A percentile compares a stretch with the other conserved stretches of the same genome.
Conservation (phyloP, 139 green algal genomes). For the Picochlorum costavermella region DNA sequence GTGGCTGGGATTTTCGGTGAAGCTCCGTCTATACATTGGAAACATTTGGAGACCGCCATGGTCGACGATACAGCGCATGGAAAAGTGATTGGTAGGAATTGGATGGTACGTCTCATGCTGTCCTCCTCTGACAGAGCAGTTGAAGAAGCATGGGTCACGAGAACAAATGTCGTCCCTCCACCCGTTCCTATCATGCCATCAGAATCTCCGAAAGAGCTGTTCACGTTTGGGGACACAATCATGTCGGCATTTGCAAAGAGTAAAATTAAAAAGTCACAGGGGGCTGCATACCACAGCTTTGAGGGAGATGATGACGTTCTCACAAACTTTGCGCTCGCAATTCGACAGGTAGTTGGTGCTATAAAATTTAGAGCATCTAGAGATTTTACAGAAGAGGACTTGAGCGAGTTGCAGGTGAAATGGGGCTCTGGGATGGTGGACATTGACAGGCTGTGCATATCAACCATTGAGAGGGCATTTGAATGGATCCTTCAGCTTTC, state of each 20-base stretch:
- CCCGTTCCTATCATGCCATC: neutral
- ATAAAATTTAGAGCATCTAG: neutral
- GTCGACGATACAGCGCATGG: neutral
- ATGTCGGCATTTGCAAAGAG: conserved; percentile 2
- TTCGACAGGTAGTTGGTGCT: neutral
- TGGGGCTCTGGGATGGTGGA: neutral
- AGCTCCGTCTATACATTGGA: neutral
- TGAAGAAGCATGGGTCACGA: neutral
- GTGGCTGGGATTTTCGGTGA: neutral
- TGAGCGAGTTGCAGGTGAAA: neutral
- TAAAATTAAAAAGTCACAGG: neutral
- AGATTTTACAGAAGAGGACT: neutral
- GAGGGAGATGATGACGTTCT: conserved; percentile 1
- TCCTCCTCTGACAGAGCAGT: neutral
- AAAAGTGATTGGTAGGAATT: neutral
- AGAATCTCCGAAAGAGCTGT: neutral
- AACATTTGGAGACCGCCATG: conserved; percentile 5
- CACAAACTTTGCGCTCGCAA: conserved; percentile 4
- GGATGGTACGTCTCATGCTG: conserved; percentile 7
- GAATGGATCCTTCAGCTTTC: neutral
- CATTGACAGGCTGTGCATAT: neutral
- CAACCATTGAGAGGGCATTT: neutral
- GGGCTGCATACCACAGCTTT: neutral
- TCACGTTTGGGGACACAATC: neutral
- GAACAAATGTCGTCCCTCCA: neutral